phyloP scores from a whole-genome alignment of 805 yeast genomes.

The Wickerhamomyces bovis region DNA sequence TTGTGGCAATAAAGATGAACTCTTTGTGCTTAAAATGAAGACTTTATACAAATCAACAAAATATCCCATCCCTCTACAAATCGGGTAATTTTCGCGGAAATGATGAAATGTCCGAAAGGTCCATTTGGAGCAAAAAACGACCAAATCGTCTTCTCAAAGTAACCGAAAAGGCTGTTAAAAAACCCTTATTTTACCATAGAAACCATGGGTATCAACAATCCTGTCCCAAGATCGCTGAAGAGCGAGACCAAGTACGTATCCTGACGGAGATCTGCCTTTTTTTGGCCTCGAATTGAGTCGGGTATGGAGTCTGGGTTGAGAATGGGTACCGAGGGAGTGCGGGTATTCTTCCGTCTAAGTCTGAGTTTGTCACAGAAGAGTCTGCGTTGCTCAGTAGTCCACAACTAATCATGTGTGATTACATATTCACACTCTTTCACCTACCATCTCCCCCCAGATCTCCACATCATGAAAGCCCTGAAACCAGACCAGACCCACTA shows the following conservation, averaged over 20 bases:
- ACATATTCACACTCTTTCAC: no score
- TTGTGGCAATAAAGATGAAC: no score
- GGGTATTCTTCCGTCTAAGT: not conserved
- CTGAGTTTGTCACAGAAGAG: no score
- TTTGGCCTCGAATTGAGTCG: not conserved
- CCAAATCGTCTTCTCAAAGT: not conserved
- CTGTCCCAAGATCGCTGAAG: slow-evolving; percentile 84
- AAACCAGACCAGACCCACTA: slow-evolving; percentile 22
- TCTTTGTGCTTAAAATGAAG: no score
- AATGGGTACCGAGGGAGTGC: no score
- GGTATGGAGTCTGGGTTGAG: not conserved
- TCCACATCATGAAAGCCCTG: not conserved
- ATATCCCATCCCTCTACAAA: not conserved
- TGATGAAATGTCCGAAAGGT: not conserved
- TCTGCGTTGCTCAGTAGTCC: no score
- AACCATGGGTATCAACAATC: slow-evolving; percentile 81
- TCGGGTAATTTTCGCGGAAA: not conserved
- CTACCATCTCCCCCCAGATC: no score
- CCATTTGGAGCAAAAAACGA: not conserved
- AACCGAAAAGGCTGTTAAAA: not conserved
- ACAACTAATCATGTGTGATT: no score
- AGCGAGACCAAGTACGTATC: slow-evolving; percentile 74
- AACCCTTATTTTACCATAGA: not conserved
- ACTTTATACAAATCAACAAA: no score
- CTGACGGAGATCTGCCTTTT: not conserved